A percentile compares a stretch with the other conserved stretches of the same genome.
Evolutionary conservation across 139 green algal species (phyloP).

Genomic region (Micromonas commoda): DNA sequence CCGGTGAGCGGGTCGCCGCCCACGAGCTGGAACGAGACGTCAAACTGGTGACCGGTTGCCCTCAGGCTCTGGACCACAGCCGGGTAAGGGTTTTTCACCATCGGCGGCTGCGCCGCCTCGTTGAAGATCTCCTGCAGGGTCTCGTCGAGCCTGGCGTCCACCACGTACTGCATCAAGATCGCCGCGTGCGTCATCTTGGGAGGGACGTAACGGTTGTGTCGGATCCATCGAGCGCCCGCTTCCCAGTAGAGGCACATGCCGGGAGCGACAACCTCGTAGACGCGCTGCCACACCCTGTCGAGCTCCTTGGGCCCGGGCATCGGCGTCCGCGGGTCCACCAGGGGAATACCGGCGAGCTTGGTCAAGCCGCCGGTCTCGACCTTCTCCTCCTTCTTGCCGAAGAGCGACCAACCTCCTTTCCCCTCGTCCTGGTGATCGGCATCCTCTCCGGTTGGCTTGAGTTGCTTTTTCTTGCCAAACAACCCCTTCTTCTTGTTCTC

Average conservation of each 20-base stretch:
- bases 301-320: not conserved
- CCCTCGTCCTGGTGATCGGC: not conserved
- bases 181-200: not conserved
- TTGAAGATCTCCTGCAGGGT: constrained; percentile 6
- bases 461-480: not conserved
- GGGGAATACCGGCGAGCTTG: not conserved
- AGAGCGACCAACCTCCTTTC: not conserved
- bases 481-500: not conserved
- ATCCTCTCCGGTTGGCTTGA: not conserved
- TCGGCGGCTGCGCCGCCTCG: not conserved
- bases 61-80: not conserved
- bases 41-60: not conserved
- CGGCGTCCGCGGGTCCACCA: not conserved
- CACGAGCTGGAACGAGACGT: not conserved
- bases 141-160: constrained; percentile 7
- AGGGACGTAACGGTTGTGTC: not conserved
- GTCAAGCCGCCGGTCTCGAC: not conserved
- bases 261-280: not conserved
- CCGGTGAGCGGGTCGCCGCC: too few species aligned
- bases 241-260: not conserved
- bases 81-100: not conserved
- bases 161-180: not conserved
- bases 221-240: not conserved
- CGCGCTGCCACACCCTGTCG: not conserved
- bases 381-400: not conserved